Conservation (phyloP, 768 basidiomycete genomes). For the Xanthoconium stramineum region DNA sequence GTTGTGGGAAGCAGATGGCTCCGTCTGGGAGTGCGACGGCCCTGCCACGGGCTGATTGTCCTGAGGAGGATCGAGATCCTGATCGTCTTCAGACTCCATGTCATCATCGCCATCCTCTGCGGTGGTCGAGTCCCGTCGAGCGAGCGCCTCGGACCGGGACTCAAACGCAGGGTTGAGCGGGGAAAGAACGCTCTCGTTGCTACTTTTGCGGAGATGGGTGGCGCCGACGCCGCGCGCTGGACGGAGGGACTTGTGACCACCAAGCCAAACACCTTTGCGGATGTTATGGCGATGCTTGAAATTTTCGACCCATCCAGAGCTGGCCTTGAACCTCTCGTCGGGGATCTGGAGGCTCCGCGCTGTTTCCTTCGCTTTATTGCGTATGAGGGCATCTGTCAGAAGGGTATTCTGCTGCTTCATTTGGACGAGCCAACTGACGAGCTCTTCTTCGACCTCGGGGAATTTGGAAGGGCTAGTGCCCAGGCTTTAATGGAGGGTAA, state of each 20-base stretch:
- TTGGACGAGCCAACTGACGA: slow-evolving; percentile 58
- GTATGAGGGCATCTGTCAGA: slow-evolving; percentile 64
- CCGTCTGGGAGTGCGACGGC: slow-evolving; percentile 30
- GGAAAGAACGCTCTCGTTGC: slow-evolving; percentile 34
- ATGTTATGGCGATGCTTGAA: slow-evolving; percentile 85
- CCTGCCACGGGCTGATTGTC: slow-evolving; percentile 26
- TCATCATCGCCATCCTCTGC: slow-evolving; percentile 34
- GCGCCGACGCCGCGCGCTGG: slow-evolving; percentile 29
- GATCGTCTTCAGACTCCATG: slow-evolving; percentile 37
- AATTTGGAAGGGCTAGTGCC: slow-evolving; percentile 69
- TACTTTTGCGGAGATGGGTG: slow-evolving; percentile 36
- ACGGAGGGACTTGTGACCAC: slow-evolving; percentile 36
- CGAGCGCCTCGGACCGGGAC: slow-evolving; percentile 28
- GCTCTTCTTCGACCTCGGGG: slow-evolving; percentile 67
- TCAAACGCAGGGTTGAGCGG: slow-evolving; percentile 41
- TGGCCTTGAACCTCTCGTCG: slow-evolving; percentile 85
- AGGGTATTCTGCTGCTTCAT: slow-evolving; percentile 44
- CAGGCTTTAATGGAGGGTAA: slow-evolving; percentile 5
- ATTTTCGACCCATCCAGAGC: slow-evolving; percentile 88
- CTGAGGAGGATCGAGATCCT: slow-evolving; percentile 27
- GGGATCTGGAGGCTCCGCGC: slow-evolving; percentile 53
- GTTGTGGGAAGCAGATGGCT: slow-evolving; percentile 24
- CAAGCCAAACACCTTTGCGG: slow-evolving; percentile 58
- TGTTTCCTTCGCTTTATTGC: slow-evolving; percentile 65
- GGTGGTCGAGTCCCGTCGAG: slow-evolving; percentile 26